Base-by-base conservation (phyloP, 2,329 filamentous ascomycete species). In the Metarhizium robertsii region DNA sequence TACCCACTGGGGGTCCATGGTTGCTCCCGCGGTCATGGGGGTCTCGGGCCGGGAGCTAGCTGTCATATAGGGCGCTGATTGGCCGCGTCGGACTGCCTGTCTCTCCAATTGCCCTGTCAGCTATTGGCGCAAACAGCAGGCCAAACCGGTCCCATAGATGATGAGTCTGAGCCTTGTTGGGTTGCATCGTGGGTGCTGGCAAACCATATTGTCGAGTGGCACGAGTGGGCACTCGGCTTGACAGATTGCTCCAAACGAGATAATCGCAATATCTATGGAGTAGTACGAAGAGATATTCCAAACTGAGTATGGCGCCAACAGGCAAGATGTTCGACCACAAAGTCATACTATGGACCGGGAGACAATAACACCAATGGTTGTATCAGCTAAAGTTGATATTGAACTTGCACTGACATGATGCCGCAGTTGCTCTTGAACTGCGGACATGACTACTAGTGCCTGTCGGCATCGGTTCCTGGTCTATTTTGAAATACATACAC, bases 81-180 rank as follows among this genome's bases (percentile, higher is more conserved):
- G 50, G 54, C 16, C 43, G 48, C 53, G 53, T 54, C 53, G 53
- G 47, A 54, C 14, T 51, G 48, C 45, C 14, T 48, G 45, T n/a
- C 11, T 36, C 29, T 25, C 20, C 42, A 6, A 7, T 30, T 18
- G 16, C 14, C 29, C 18, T 49, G 43, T 16, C 3, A 54, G 43
- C 20, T 14, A 14, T 18, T 14, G 45, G 47, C 16, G 38, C 40
- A 20, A 45, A 34, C 51, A 34, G 18, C n/a, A 29, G 40, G 45
- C 45, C 45, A 48, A 30, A 46, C 43, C 20, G 6, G 16, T 46
- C 43, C 43, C 43, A 14, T 25, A 46, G 6, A 25, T 8, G 7
- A 6, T 20, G 14, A 48, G 45, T 20, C 45, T 29, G 45, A 48
- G 45, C 25, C 18, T 5, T 30, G 45, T 48, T 48, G 20, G 45